These are phyloP conservation scores for Orbilia oligospora DNA, from an alignment of 2,329 filamentous ascomycete species.

Conservation along the genomic window DNA sequence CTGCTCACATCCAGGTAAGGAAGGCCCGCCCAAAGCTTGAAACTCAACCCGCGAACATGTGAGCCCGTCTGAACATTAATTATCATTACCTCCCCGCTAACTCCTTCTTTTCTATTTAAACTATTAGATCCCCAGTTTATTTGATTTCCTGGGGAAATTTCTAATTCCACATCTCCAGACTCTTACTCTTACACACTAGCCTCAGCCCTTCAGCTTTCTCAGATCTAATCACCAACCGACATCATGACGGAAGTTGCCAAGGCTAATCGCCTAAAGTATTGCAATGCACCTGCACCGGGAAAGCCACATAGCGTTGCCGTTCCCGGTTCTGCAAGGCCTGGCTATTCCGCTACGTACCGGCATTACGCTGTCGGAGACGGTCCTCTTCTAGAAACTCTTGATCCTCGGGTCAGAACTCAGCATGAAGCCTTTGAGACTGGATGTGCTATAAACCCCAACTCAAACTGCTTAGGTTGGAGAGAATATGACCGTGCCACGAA, in stretches of 20 bases:
- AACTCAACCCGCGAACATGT: constrained; percentile 42
- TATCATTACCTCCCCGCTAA: constrained; percentile 34
- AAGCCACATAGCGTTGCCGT: constrained; percentile 83
- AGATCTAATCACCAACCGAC: constrained; percentile 5
- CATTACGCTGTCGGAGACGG: constrained; percentile 83
- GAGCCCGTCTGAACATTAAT: constrained; percentile 26
- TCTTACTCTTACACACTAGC: neutral
- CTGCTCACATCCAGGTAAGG: constrained; percentile 36
- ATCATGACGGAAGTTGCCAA: constrained; percentile 46
- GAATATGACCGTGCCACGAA: constrained; percentile 82
- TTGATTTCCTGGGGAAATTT: constrained; percentile 46
- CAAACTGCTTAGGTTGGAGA: constrained; percentile 83
- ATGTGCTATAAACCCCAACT: constrained; percentile 71
- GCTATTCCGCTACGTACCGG: constrained; percentile 82
- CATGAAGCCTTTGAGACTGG: constrained; percentile 85
- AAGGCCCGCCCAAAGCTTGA: constrained; percentile 37
- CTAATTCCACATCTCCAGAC: neutral
- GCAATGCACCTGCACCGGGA: constrained; percentile 77
- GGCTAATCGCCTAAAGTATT: constrained; percentile 50
- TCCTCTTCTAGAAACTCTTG: constrained; percentile 78
- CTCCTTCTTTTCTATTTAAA: constrained; percentile 39
- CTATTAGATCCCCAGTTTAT: constrained; percentile 34
- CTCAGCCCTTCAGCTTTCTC: neutral
- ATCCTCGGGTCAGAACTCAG: constrained; percentile 77
- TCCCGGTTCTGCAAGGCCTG: constrained; percentile 80